A percentile compares a stretch with the other conserved stretches of the same genome.
phyloP scores from a whole-genome alignment of 2,329 filamentous ascomycete species.

The Hypoxylon sp. region DNA sequence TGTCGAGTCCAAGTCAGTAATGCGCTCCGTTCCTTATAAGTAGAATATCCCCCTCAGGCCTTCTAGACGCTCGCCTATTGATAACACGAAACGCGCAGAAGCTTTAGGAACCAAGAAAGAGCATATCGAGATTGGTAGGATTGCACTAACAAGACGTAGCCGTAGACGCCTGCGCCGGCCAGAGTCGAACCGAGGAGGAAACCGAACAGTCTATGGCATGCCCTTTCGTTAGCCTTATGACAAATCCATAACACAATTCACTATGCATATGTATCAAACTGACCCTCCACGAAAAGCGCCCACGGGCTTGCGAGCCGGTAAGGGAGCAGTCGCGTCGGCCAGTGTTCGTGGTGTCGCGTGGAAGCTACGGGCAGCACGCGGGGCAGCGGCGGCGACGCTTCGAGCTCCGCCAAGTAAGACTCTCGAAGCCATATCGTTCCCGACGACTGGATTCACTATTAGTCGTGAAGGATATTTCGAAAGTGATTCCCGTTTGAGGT shows the following conservation, averaged over 20 bases:
- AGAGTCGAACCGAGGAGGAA: conserved; percentile 88
- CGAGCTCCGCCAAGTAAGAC: conserved; percentile 56
- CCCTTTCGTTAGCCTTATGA: background rate
- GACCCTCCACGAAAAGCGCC: conserved; percentile 73
- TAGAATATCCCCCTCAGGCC: background rate
- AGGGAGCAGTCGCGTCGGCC: conserved; percentile 57
- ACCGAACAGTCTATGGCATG: conserved; percentile 77
- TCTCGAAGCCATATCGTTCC: conserved; percentile 61
- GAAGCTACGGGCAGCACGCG: conserved; percentile 58
- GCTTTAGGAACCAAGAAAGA: background rate
- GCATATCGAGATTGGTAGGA: background rate
- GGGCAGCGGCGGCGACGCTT: conserved; percentile 50
- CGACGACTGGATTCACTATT: conserved; percentile 1
- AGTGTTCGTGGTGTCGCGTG: conserved; percentile 62
- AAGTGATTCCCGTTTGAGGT: conserved; percentile 16
- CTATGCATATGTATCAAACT: conserved; percentile 48
- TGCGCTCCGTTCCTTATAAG: background rate
- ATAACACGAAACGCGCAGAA: background rate
- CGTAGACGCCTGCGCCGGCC: conserved; percentile 86
- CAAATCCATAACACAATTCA: background rate
- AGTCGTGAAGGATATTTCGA: conserved; percentile 8
- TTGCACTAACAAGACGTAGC: conserved; percentile 77
- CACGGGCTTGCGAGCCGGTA: conserved; percentile 69
- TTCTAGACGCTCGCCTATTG: background rate
- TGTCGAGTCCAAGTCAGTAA: conserved; percentile 40